A percentile compares a stretch with the other conserved stretches of the same genome.
Conservation (phyloP, 331 rosid genomes). For the Pyrus hybrid region DNA sequence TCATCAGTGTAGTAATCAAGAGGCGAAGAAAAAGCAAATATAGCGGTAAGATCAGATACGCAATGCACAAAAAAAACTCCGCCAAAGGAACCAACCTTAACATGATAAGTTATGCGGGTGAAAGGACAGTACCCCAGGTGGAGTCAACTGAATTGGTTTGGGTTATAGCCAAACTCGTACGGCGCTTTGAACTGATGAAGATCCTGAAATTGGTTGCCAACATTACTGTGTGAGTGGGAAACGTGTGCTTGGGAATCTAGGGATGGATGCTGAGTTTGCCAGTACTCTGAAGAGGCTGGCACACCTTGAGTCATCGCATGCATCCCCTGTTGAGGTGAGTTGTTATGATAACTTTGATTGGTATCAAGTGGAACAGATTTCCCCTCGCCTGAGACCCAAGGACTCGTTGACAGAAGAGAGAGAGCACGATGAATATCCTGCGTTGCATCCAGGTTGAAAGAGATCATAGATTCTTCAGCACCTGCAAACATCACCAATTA, state of each 20-base stretch:
- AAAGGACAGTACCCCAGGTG: background rate
- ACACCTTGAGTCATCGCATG: slow-evolving; percentile 25
- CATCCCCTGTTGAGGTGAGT: slow-evolving; percentile 17
- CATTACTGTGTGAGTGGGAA: slow-evolving; percentile 23
- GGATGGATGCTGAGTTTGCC: slow-evolving; percentile 37
- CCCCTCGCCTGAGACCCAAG: slow-evolving; percentile 43
- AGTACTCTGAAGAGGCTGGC: slow-evolving; percentile 36
- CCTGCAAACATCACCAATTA: slow-evolving; percentile 35
- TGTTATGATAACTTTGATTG: slow-evolving; percentile 13
- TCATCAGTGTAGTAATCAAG: background rate
- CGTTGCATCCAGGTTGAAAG: slow-evolving; percentile 27
- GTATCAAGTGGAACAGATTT: slow-evolving; percentile 30
- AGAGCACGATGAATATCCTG: slow-evolving; percentile 76
- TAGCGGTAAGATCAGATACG: background rate
- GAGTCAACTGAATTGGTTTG: slow-evolving; percentile 38
- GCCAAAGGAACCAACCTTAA: slow-evolving; percentile 11
- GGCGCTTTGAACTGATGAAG: slow-evolving; percentile 50
- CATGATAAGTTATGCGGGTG: background rate
- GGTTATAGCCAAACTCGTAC: slow-evolving; percentile 33
- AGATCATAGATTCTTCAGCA: slow-evolving; percentile 40
- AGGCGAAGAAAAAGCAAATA: background rate
- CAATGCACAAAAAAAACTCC: background rate
- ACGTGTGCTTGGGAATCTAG: slow-evolving; percentile 17
- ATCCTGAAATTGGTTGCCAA: slow-evolving; percentile 41
- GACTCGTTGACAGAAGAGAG: slow-evolving; percentile 99